Evolutionary conservation across 139 green algal species (phyloP), one percentile per base, ranked within the genome.

Genomic region (Chara braunii): DNA sequence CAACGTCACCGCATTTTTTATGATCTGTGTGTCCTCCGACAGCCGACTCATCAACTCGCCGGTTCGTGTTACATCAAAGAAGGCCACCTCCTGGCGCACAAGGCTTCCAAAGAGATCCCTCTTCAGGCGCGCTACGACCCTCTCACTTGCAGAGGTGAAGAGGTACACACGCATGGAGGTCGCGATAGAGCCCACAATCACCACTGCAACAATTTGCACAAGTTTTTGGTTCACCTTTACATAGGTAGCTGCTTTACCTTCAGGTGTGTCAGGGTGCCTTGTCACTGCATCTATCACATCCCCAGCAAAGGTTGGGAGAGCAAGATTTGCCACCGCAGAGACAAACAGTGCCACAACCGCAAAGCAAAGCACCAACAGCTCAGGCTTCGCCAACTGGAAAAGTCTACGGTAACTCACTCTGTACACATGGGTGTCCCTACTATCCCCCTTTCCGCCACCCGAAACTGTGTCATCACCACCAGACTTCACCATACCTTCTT

Each of bases 21-120:
- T 45, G 28, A 75, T 34, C 37, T 64, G 37, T 1, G 59, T 73
- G 58, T 75, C 66, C 64, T 75, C 66, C 7, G 66, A 32, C 3
- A 75, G n/a, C 14, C 66, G 60, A 24, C 30, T 73, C 18, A 74
- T n/a, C 12, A 75, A 28, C 33, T 75, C 66, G 30, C 66, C 66
- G 18, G 40, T 65, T 1, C 66, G 28, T 23, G 45, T 66, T n/a
- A 23, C 36, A 37, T 75, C 66, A 22, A 76, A 75, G 30, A 75
- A 74, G 4, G 29, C 66, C 9, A 75, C 43, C 9, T 75, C 66
- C 66, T 75, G 66, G 4, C 24, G 40, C 40, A 18, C 18, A 14
- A 14, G 18, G 40, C 40, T n/a, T 48, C 40, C 8, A 68, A 74
- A 74, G n/a, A 74, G 57, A 12, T 70, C n/a, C 3, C 30, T 72